phyloP scores from a whole-genome alignment of 352 stramenopile genomes.

The Phytopythium cucurbitacearum region DNA sequence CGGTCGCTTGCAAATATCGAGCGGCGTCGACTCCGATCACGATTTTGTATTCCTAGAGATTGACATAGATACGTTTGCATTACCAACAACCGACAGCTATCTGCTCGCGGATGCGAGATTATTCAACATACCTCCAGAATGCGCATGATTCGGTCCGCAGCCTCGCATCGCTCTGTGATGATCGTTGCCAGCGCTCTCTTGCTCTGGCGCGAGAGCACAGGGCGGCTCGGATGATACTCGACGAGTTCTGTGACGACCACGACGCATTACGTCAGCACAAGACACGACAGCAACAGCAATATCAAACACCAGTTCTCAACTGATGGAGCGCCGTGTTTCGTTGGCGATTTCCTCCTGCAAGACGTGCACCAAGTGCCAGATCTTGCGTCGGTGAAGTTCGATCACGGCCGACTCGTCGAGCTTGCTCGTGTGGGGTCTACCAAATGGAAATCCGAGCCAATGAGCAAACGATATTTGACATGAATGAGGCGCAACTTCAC shows the following conservation, averaged over 20 bases:
- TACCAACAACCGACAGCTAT: too few relatives aligned
- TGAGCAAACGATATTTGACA: too few relatives aligned
- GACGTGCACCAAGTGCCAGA: slow-evolving; percentile 46
- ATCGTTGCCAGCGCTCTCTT: slow-evolving; percentile 30
- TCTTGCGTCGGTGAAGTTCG: slow-evolving; percentile 49
- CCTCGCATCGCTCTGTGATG: slow-evolving; percentile 54
- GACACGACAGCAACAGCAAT: neutral
- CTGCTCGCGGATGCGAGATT: neutral
- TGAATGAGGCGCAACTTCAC: neutral
- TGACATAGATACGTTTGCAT: neutral
- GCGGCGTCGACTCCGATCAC: slow-evolving; percentile 29
- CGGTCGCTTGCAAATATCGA: slow-evolving; percentile 28
- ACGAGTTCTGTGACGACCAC: slow-evolving; percentile 9
- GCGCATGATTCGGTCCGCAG: slow-evolving; percentile 69
- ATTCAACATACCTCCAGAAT: slow-evolving; percentile 52
- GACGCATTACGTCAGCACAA: slow-evolving; percentile 2
- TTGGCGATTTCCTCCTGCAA: slow-evolving; percentile 55
- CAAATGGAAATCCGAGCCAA: neutral
- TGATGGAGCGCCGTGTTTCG: slow-evolving; percentile 56
- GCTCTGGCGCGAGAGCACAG: slow-evolving; percentile 28
- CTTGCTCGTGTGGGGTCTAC: neutral
- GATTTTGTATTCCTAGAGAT: slow-evolving; percentile 38
- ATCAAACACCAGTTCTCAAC: slow-evolving; percentile 15
- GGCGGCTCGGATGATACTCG: slow-evolving; percentile 16
- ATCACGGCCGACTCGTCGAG: slow-evolving; percentile 23